phyloP scores from a whole-genome alignment of 495 filamentous ascomycete species.

The Podospora australis region DNA sequence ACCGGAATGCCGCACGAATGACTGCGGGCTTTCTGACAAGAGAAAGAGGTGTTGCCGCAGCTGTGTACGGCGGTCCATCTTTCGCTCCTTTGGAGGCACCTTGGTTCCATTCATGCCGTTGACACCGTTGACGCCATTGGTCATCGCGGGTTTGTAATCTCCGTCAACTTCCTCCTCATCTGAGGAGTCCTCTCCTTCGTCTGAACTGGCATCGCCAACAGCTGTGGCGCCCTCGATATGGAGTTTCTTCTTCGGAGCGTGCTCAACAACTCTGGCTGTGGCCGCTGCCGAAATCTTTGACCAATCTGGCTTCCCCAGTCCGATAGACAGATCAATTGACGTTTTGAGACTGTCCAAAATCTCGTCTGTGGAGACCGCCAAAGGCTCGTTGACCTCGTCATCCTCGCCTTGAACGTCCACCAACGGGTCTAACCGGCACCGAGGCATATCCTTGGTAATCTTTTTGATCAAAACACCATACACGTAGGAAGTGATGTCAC shows the following conservation, averaged over 20 bases:
- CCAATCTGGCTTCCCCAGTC: slow-evolving; percentile 38
- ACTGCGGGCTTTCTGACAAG: slow-evolving; percentile 62
- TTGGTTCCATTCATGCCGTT: slow-evolving; percentile 27
- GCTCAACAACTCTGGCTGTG: slow-evolving; percentile 35
- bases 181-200: slow-evolving; percentile 37
- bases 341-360: slow-evolving; percentile 38
- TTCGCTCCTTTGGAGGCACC: slow-evolving; percentile 29
- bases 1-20: slow-evolving; percentile 59
- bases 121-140: slow-evolving; percentile 22
- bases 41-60: slow-evolving; percentile 63
- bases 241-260: slow-evolving; percentile 37
- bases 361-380: slow-evolving; percentile 39
- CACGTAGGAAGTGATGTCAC: slow-evolving; percentile 60
- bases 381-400: slow-evolving; percentile 15
- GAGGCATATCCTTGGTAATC: slow-evolving; percentile 59
- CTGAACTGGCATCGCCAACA: slow-evolving; percentile 25
- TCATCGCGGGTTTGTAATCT: slow-evolving; percentile 19
- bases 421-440: slow-evolving; percentile 53
- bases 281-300: slow-evolving; percentile 34
- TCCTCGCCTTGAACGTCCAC: slow-evolving; percentile 50
- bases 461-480: slow-evolving; percentile 65
- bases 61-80: slow-evolving; percentile 55
- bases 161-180: slow-evolving; percentile 33
- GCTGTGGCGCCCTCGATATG: slow-evolving; percentile 31
- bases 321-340: slow-evolving; percentile 36